Conservation (phyloP, 345 rosid species). For the Camelina laxa region DNA sequence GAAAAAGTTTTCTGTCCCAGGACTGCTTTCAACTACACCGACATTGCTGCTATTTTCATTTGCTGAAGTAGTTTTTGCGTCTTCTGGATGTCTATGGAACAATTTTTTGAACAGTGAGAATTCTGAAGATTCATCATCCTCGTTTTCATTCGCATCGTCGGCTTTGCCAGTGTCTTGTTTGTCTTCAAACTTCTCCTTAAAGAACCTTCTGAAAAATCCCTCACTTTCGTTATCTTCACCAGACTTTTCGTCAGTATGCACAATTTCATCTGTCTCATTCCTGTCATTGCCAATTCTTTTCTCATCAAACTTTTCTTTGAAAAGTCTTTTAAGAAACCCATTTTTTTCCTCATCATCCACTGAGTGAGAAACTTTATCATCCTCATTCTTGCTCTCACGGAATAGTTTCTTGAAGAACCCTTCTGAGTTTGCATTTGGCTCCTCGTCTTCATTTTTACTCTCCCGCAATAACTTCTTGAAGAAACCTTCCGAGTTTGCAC, state of each 20-base stretch:
- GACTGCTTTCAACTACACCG: conserved; percentile 76
- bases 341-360: conserved; percentile 82
- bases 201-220: conserved; percentile 77
- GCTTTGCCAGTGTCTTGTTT: conserved; percentile 58
- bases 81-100: conserved; percentile 93
- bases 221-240: conserved; percentile 82
- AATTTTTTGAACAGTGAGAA: conserved; percentile 76
- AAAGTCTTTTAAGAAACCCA: conserved; percentile 80
- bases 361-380: conserved; percentile 62
- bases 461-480: conserved; percentile 70
- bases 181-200: conserved; percentile 83
- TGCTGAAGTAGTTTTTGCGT: conserved; percentile 51
- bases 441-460: conserved; percentile 72
- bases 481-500: conserved; percentile 54
- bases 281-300: conserved; percentile 67
- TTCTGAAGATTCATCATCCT: conserved; percentile 74
- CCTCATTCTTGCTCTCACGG: conserved; percentile 74
- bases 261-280: conserved; percentile 53
- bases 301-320: conserved; percentile 81
- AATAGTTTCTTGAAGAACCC: conserved; percentile 84
- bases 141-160: conserved; percentile 57
- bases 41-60: conserved; percentile 62
- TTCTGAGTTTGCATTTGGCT: conserved; percentile 56
- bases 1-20: conserved; percentile 92
- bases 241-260: conserved; percentile 63